These are phyloP conservation scores for Kwoniella shandongensis DNA, from an alignment of 768 basidiomycete genomes.

Conservation along the genomic window DNA sequence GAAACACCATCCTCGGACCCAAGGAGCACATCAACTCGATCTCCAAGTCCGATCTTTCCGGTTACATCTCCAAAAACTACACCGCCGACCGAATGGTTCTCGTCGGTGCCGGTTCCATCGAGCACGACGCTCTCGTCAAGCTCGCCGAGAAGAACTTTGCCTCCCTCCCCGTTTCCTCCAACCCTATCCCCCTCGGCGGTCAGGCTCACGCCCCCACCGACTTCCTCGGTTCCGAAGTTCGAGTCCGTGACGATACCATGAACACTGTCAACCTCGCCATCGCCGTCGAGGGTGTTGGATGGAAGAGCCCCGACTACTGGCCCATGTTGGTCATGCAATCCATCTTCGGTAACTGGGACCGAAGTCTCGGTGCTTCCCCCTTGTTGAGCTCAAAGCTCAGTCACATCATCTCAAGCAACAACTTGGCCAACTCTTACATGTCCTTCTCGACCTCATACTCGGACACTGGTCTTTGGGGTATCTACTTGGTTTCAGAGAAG, in stretches of 20 bases:
- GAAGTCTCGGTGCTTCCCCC: constrained; percentile 84
- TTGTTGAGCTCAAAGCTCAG: constrained; percentile 87
- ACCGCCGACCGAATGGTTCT: constrained; percentile 98
- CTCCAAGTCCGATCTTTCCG: constrained; percentile 78
- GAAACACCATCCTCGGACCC: constrained; percentile 95
- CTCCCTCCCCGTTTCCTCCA: constrained; percentile 77
- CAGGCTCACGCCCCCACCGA: constrained; percentile 70
- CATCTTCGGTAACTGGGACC: constrained; percentile 99
- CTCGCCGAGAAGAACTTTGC: constrained; percentile 94
- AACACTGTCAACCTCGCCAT: constrained; percentile 90
- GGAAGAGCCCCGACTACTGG: constrained; percentile 98
- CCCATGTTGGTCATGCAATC: constrained; percentile 98
- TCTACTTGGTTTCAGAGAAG: constrained; percentile 95
- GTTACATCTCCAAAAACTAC: constrained; percentile 97
- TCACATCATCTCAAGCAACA: constrained; percentile 84
- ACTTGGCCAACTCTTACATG: constrained; percentile 99
- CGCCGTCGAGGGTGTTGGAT: constrained; percentile 95
- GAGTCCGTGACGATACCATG: constrained; percentile 87
- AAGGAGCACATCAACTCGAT: constrained; percentile 95
- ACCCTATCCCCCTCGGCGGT: constrained; percentile 84
- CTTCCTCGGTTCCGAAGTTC: constrained; percentile 93
- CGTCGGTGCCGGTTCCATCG: constrained; percentile 92
- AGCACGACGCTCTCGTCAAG: constrained; percentile 86
- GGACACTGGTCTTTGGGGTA: constrained; percentile 98
- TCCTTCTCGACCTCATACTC: constrained; percentile 98